Conservation (phyloP, 352 stramenopile genomes). For the Globisporangium uncinulatum region DNA sequence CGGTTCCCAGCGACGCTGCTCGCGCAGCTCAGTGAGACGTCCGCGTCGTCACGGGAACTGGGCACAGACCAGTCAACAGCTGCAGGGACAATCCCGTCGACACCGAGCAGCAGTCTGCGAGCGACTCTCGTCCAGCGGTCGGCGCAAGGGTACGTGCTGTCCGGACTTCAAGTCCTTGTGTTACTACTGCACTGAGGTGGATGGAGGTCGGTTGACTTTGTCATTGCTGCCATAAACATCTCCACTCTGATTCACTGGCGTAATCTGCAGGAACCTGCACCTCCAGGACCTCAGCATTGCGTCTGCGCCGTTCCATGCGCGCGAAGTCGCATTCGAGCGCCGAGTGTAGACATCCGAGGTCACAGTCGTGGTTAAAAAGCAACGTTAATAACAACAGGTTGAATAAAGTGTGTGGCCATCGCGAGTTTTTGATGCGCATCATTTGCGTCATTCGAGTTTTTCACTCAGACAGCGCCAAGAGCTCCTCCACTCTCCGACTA, state of each 20-base stretch:
- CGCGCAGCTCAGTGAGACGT: conserved; percentile 8
- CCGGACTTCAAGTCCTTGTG: no score
- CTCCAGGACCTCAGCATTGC: conserved; percentile 48
- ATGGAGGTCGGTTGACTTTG: no score
- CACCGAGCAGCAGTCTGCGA: conserved; percentile 6
- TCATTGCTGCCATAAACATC: not conserved
- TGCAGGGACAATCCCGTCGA: not conserved
- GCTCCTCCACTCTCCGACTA: not conserved
- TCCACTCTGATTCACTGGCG: not conserved
- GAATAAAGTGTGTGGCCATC: conserved; percentile 4
- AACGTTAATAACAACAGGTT: not conserved
- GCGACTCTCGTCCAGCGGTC: conserved; percentile 34
- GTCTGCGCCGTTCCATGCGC: conserved; percentile 58
- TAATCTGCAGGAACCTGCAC: conserved; percentile 36
- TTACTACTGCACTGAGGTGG: no score
- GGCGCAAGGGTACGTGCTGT: conserved; percentile 38
- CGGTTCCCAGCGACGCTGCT: conserved; percentile 32
- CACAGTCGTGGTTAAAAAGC: not conserved
- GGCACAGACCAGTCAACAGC: not conserved
- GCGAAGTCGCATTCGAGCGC: conserved; percentile 62
- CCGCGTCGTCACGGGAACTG: conserved; percentile 2
- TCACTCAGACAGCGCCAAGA: no score
- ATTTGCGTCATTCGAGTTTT: conserved; percentile 15
- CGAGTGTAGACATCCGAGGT: conserved; percentile 17
- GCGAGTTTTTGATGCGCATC: conserved; percentile 8